A percentile compares a stretch with the other conserved stretches of the same genome.
These are phyloP conservation scores for Penicillium sp. DNA, from an alignment of 2,329 filamentous ascomycete genomes.

Conservation along the genomic window DNA sequence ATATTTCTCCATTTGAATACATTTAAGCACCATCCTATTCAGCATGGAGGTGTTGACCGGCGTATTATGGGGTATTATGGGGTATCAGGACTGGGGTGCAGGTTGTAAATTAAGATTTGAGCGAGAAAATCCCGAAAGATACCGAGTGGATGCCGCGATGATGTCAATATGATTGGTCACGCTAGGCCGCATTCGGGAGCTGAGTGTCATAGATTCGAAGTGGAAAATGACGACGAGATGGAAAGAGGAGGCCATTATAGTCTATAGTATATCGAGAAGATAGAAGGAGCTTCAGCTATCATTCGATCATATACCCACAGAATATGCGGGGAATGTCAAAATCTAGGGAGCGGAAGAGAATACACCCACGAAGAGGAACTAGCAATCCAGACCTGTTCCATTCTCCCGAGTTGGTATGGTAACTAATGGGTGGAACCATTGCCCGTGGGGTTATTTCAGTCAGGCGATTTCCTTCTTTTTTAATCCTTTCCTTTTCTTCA, in stretches of 20 bases:
- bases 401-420: slow-evolving; percentile 11
- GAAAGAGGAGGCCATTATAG: not conserved
- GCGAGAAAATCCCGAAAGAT: not conserved
- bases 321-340: not conserved
- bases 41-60: not conserved
- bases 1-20: not conserved
- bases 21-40: not conserved
- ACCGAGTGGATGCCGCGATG: slow-evolving; percentile 27
- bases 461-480: not conserved
- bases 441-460: slow-evolving; percentile 1
- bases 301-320: not conserved
- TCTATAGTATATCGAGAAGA: not conserved
- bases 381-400: slow-evolving; percentile 3
- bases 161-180: slow-evolving; percentile 23
- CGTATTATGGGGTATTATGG: not conserved
- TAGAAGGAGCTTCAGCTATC: not conserved
- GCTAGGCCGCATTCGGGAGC: not conserved
- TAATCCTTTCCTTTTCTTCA: slow-evolving; percentile 8
- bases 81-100: not conserved
- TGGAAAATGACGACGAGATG: not conserved
- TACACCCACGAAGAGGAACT: not conserved
- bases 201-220: not conserved
- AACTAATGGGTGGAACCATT: not conserved
- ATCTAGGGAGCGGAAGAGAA: slow-evolving; percentile 7
- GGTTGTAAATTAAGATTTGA: not conserved